Base-by-base conservation (phyloP, 73 alveolate species). In the Uronychia binucleata region DNA sequence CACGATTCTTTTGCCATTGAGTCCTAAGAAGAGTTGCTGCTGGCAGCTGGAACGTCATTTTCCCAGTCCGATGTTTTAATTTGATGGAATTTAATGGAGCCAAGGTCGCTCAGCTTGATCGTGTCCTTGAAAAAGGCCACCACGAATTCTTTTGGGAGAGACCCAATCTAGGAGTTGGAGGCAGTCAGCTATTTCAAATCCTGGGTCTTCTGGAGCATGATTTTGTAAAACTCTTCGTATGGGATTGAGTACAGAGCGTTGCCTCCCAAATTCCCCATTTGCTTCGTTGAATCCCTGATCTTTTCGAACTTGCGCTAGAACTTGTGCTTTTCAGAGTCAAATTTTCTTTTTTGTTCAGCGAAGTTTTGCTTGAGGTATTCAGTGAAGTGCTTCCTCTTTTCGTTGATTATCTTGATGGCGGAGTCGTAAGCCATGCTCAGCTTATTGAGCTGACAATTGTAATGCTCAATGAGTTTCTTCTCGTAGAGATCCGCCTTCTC, bases 381-480 rank as follows among this genome's bases (percentile, higher is more conserved):
- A 1, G 57, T 34, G 59, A 85, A 85, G 35, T 85, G 85, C 33
- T 85, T 85, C 81, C 74, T 85, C 57, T 85, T 85, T 28, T 76
- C 28, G 0, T 85, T 84, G 74, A 85, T 58, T 5, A 74, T 77
- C 67, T 77, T 85, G 0, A 25, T 8, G 26, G 77, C 77, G 0
- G 91, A 85, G 28, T 85, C 77, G 46, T 74, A 85, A n/a, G 91
- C 78, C 30, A 85, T 26, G 31, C 77, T 84, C 33, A 85, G 46
- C 77, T 85, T 85, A 30, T 85, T 85, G 75, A 85, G 26, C 30
- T 85, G 32, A 31, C 59, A 74, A 30, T 85, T 58, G 80, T 85
- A 85, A 78, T 57, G 32, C 0, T 90, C 92, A 31, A 33, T 85
- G 1, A 90, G 58, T 31, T 74, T 85, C 79, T 85, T 85, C 34